Percentiles rank a stretch among this genome's conserved stretches.
These are phyloP conservation scores for Tuber aestivum DNA, from an alignment of 495 filamentous ascomycete genomes.

Conservation along the genomic window DNA sequence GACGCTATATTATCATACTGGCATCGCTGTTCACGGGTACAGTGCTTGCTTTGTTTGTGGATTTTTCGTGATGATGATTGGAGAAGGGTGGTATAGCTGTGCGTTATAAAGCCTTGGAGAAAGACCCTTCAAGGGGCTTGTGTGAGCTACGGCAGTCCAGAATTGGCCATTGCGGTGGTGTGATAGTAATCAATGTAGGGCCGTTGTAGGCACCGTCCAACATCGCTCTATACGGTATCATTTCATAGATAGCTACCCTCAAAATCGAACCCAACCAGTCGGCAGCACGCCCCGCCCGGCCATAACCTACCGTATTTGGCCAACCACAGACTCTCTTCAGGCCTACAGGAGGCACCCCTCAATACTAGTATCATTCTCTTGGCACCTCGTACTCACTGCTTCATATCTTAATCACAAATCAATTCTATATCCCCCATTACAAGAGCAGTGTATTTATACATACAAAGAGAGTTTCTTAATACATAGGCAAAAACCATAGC, in stretches of 20 bases:
- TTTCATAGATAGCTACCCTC: neutral
- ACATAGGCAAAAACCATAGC: neutral
- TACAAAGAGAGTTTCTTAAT: neutral
- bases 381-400: neutral
- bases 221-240: neutral
- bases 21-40: neutral
- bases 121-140: neutral
- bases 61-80: neutral
- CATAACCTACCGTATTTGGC: neutral
- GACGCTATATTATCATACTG: too few species aligned
- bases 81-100: neutral
- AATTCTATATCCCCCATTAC: neutral
- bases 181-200: neutral
- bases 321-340: neutral
- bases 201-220: neutral
- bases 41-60: neutral
- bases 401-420: neutral
- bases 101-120: neutral
- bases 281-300: neutral
- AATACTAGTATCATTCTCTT: neutral
- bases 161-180: neutral
- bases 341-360: neutral
- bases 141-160: neutral
- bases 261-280: neutral
- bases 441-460: neutral